Percentiles rank a stretch among this genome's conserved stretches.
phyloP scores from a whole-genome alignment of 768 basidiomycete genomes.

The Nidularia pulvinata region DNA sequence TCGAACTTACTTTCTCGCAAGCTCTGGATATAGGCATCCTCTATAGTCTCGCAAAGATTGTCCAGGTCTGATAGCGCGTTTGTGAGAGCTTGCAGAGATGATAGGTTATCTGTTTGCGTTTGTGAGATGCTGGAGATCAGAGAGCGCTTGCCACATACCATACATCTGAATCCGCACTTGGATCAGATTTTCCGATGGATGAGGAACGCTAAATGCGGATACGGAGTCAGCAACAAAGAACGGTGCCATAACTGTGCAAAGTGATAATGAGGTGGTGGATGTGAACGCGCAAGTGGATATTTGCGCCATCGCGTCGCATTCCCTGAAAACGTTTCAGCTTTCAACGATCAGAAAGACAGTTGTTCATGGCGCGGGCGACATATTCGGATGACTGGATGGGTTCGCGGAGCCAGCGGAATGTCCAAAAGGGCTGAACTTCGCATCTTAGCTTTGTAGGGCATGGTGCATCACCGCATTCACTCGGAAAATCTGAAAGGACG shows the following conservation, averaged over 20 bases:
- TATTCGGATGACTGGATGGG: no score
- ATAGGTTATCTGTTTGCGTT: slow-evolving; percentile 69
- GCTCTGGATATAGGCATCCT: slow-evolving; percentile 65
- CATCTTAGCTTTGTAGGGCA: no score
- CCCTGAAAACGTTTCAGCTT: no score
- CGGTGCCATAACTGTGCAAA: background rate
- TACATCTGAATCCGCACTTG: slow-evolving; percentile 99
- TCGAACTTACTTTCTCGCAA: slow-evolving; percentile 55
- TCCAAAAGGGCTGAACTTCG: no score
- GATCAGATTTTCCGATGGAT: slow-evolving; percentile 96
- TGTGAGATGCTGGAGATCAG: background rate
- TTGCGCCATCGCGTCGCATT: no score
- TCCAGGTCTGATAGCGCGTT: slow-evolving; percentile 80
- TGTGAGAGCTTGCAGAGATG: slow-evolving; percentile 80
- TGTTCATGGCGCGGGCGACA: no score
- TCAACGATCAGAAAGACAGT: no score
- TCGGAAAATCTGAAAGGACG: no score
- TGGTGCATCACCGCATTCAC: no score
- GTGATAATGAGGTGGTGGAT: no score
- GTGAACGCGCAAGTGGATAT: no score
- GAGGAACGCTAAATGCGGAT: slow-evolving; percentile 63
- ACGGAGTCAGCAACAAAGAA: slow-evolving; percentile 2
- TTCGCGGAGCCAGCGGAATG: no score
- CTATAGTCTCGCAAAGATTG: slow-evolving; percentile 68
- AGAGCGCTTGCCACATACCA: slow-evolving; percentile 51